Conservation (phyloP, 345 rosid genomes). For the sweet orange (Citrus sinensis) region DNA sequence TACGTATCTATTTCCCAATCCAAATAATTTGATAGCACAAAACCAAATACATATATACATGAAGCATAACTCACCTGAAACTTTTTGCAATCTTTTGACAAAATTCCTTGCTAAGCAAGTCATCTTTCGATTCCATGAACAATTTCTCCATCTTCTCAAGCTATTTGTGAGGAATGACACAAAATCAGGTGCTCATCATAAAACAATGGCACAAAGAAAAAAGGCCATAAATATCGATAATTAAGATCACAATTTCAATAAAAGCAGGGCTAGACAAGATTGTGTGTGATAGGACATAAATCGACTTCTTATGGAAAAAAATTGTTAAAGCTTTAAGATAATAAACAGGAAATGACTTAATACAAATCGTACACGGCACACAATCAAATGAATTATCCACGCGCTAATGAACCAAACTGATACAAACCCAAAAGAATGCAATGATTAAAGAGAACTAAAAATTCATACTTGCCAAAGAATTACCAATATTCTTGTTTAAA, state of each 20-base stretch:
- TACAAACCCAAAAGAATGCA: neutral
- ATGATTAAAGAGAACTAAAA: neutral
- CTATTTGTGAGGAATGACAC: constrained; percentile 18
- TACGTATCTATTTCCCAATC: neutral
- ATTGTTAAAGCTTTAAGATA: no score
- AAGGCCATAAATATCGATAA: neutral
- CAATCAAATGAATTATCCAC: neutral
- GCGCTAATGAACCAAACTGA: neutral
- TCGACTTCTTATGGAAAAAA: no score
- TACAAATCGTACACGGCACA: neutral
- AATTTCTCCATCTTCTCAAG: constrained; percentile 58
- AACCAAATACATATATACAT: neutral
- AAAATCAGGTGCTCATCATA: constrained; percentile 2
- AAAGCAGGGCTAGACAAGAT: neutral
- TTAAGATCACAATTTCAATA: neutral
- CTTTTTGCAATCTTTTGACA: constrained; percentile 53
- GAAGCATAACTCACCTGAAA: constrained; percentile 43
- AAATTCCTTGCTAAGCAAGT: constrained; percentile 38
- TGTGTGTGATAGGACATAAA: neutral
- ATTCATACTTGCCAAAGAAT: neutral
- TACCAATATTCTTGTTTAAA: neutral
- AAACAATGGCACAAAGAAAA: neutral
- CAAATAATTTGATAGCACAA: neutral
- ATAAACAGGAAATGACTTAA: neutral
- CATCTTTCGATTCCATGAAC: constrained; percentile 27